Base-by-base conservation (phyloP, 805 yeast species). In the Suhomyces tanzawaensis region DNA sequence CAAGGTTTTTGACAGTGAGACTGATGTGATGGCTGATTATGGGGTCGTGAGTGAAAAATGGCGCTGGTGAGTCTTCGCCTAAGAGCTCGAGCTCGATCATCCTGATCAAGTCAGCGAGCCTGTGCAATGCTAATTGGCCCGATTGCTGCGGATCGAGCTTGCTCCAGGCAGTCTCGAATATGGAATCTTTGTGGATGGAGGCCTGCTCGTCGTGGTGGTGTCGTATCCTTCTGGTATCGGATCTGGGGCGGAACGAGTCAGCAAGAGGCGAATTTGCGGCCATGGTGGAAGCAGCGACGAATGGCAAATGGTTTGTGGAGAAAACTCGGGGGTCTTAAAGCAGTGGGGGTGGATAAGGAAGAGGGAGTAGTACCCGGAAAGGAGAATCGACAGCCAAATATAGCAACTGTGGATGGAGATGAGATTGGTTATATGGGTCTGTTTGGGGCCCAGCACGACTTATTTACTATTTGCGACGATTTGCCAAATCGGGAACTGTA, bases 401-500 rank as follows among this genome's bases (percentile, higher is more conserved):
- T 17, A 12, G 19, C 28, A 19, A 19, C 24, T 15, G 7, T 17
- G 37, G 37, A 3, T 27, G 24, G 16, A 29, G 24, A 3, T n/a
- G 13, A 9, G 13, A n/a, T 24, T 7, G 14, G 27, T 8, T 24
- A 24, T 7, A 12, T 8, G 6, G 28, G 29, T 33, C n/a, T 33
- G 17, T 14, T 7, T 7, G 12, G 33, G n/a, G 33, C 24, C 23
- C 12, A 23, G 36, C 36, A 24, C 36, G 36, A 33, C 28, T 21
- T n/a, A 30, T 30, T 30, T 19, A 30, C 33, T 21, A n/a, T 24
- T 24, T 24, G 27, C 27, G 14, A 9, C 13, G 14, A 8, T 9
- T 21, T 32, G 22, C 46, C 44, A 7, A 19, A 43, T 36, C 21
- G 22, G 47, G 46, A 34, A 43, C 23, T 32, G 47, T 40, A 42